Evolutionary conservation across 345 rosid genomes (phyloP).

Genomic region (Syzygium grande): DNA sequence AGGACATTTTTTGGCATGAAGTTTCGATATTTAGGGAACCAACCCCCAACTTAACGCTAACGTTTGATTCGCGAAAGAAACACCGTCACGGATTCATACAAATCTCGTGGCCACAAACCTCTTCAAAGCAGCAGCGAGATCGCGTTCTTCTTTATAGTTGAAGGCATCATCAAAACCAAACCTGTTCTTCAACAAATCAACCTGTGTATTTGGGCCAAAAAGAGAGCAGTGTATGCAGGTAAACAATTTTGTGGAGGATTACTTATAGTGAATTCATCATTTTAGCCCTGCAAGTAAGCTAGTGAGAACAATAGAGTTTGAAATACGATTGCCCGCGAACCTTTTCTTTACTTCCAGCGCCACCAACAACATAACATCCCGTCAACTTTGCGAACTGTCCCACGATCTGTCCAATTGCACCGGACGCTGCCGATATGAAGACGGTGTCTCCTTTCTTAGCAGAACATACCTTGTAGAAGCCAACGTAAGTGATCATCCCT

Average conservation of each 20-base stretch:
- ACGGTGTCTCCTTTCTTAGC: conserved; percentile 11
- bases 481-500: conserved; percentile 5
- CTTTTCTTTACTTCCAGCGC: conserved; percentile 8
- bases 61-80: neutral
- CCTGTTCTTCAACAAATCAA: conserved; percentile 4
- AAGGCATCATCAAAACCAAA: conserved; percentile 6
- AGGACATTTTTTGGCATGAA: neutral
- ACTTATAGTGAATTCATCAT: neutral
- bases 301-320: neutral
- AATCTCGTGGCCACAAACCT: neutral
- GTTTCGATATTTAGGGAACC: neutral
- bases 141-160: conserved; percentile 9
- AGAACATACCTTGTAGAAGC: conserved; percentile 4
- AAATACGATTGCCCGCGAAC: neutral
- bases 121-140: conserved; percentile 7
- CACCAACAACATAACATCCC: conserved; percentile 10
- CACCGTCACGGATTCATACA: neutral
- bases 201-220: neutral
- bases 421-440: conserved; percentile 2
- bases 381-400: conserved; percentile 7
- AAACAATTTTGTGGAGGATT: neutral
- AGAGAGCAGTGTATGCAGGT: neutral
- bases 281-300: neutral
- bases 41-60: neutral
- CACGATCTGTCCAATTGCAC: conserved; percentile 14